Base-by-base conservation (phyloP, 257 asterid species). In the Plectranthus barbatus region DNA sequence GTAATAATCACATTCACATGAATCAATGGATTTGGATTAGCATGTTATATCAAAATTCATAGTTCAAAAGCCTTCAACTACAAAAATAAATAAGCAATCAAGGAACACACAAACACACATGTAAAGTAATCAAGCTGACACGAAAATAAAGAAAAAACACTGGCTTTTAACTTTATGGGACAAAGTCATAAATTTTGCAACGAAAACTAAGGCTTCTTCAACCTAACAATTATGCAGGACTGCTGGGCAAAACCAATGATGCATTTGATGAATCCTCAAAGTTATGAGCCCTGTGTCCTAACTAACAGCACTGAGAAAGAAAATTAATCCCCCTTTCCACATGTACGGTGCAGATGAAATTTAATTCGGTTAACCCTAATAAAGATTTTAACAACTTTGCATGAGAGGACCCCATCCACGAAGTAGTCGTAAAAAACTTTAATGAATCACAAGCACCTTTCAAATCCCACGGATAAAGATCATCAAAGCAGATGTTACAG, bases 361-460 rank as follows among this genome's bases (percentile, higher is more conserved):
- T n/a, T 47, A 34, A 36, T 46, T 46, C 15, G 15, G 33, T 26
- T 51, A 19, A 14, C 48, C 68, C 62, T 55, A 60, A 68, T 62
- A 67, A 73, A 67, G 71, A 56, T 56, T 29, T 19, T 26, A 62
- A 73, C 78, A 33, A 60, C 65, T 53, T 20, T 42, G 56, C 48
- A 68, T 31, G 4, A 37, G 59, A 39, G 44, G 68, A 45, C 66
- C 73, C 62, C 60, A 62, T 67, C 36, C 66, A 18, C 39, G 13
- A 36, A 5, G 41, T 71, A 41, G 19, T 44, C 21, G 1, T n/a
- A 14, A 15, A n/a, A 37, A 60, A 51, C 29, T 57, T 65, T 23
- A 53, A 55, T 53, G 61, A 61, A 67, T 23, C 60, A 65, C 29
- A 23, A 50, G 76, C 72, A 66, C 55, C 73, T 72, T 60, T 60